These are phyloP conservation scores for Styphnolobium japonicum DNA, from an alignment of 306 rosid species.

Conservation along the genomic window DNA sequence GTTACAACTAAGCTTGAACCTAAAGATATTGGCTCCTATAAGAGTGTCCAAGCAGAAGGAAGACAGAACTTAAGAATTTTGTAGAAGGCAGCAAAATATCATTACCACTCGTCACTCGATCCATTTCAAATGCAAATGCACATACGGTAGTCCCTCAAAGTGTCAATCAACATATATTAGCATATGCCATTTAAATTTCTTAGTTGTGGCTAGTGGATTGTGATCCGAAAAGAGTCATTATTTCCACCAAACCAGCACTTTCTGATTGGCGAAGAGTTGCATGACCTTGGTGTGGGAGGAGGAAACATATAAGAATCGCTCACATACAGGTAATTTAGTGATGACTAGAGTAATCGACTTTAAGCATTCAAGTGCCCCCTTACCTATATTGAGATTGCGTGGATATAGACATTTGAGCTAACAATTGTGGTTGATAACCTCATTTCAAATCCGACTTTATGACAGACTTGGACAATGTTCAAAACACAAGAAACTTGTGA, in stretches of 20 bases:
- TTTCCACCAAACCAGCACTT: background rate
- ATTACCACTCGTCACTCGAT: background rate
- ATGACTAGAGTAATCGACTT: background rate
- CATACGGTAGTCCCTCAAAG: background rate
- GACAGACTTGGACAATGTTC: constrained; percentile 1
- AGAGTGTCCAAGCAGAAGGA: background rate
- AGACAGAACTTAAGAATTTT: background rate
- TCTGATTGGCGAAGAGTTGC: background rate
- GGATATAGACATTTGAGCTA: background rate
- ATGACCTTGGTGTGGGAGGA: background rate
- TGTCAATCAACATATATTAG: background rate
- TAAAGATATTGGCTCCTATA: background rate
- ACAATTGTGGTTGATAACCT: background rate
- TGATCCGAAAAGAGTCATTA: background rate
- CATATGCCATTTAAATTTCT: background rate
- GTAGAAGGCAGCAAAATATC: background rate
- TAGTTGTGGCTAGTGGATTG: background rate
- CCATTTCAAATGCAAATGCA: background rate
- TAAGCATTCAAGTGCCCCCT: background rate
- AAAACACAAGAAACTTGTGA: constrained; percentile 4
- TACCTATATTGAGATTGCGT: background rate
- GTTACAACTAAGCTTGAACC: background rate
- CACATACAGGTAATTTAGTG: background rate
- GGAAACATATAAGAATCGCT: background rate
- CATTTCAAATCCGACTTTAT: background rate